Conservation (phyloP, 805 yeast genomes). For the Metschnikowia picachoensis region DNA sequence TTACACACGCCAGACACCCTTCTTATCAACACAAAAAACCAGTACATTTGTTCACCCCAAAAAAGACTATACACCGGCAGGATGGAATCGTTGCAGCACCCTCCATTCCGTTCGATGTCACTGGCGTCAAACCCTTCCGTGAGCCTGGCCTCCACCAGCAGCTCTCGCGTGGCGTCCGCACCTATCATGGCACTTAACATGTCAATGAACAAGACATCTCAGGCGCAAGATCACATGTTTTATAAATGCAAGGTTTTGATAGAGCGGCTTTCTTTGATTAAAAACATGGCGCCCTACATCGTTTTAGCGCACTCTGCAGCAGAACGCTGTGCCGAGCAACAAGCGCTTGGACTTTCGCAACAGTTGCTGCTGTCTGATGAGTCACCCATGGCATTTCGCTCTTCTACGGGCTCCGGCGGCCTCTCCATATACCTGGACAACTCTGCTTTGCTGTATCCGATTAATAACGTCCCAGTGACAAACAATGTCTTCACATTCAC, state of each 20-base stretch:
- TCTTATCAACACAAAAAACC: too few species aligned
- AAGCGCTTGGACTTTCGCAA: slow-evolving; percentile 51
- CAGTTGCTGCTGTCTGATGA: slow-evolving; percentile 28
- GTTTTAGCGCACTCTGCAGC: slow-evolving; percentile 62
- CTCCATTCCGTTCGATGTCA: slow-evolving; percentile 39
- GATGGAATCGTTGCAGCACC: slow-evolving; percentile 21
- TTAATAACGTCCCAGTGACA: slow-evolving; percentile 19
- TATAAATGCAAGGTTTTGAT: slow-evolving; percentile 59
- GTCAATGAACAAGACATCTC: slow-evolving; percentile 61
- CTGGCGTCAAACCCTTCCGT: slow-evolving; percentile 28
- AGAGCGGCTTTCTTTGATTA: slow-evolving; percentile 51
- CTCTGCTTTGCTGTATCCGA: slow-evolving; percentile 19
- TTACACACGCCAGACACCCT: too few species aligned
- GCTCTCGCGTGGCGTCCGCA: slow-evolving; percentile 41
- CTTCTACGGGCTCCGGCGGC: slow-evolving; percentile 32
- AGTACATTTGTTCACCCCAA: too few species aligned
- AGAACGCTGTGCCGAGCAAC: slow-evolving; percentile 68
- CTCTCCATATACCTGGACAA: slow-evolving; percentile 36
- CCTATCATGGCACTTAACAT: slow-evolving; percentile 42
- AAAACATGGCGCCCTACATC: slow-evolving; percentile 67
- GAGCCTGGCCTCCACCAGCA: slow-evolving; percentile 29
- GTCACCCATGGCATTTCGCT: slow-evolving; percentile 25
- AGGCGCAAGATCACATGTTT: slow-evolving; percentile 63
- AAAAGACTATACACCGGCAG: too few species aligned
- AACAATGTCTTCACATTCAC: slow-evolving; percentile 57